Base-by-base conservation (phyloP, 225 moss, liverwort and hornwort genomes). In the Physcomitrellopsis africana region DNA sequence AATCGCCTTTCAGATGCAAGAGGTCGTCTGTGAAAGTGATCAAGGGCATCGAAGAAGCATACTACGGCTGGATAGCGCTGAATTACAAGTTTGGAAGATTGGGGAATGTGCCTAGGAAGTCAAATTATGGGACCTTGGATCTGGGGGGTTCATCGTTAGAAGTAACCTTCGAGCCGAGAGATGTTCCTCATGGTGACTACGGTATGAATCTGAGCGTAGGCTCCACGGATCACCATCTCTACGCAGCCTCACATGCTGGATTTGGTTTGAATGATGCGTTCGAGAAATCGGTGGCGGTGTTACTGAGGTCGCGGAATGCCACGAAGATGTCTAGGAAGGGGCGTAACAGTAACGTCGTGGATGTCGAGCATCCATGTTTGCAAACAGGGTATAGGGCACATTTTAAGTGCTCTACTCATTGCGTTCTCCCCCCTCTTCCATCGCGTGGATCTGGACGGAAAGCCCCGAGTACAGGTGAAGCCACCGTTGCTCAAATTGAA, bases 111-210 rank as follows among this genome's bases (percentile, higher is more conserved):
- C 72, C 92, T 14, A 77, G 77, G 63, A 81, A 80, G 86, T 68
- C 86, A 3, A 92, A 87, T 53, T 87, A 89, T 53, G 97, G 97
- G 58, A 91, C 97, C 11, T 77, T 99, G 43, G 97, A 99, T 81
- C 84, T 99, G 58, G 97, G 97, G n/a, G 97, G 97, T 16, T 99
- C 97, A 8, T 99, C 97, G 0, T 81, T 99, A 81, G 94, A 99
- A 77, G 93, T 99, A 11, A 93, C 97, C 3, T 99, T 99, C 26
- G 97, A 99, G 75, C 93, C 95, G 41, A 65, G 68, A 54, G 81
- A 85, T 47, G 81, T 86, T 19, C 92, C 93, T 15, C 82, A 69
- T 24, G 73, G 64, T 48, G 83, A 86, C 11, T 88, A 80, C 19
- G 84, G 84, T 12, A 89, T 99, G 69, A 99, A 99, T 72, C 82